A percentile compares a stretch with the other conserved stretches of the same genome.
These are phyloP conservation scores for Neurospora sp. DNA, from an alignment of 495 filamentous ascomycete genomes.

Conservation along the genomic window DNA sequence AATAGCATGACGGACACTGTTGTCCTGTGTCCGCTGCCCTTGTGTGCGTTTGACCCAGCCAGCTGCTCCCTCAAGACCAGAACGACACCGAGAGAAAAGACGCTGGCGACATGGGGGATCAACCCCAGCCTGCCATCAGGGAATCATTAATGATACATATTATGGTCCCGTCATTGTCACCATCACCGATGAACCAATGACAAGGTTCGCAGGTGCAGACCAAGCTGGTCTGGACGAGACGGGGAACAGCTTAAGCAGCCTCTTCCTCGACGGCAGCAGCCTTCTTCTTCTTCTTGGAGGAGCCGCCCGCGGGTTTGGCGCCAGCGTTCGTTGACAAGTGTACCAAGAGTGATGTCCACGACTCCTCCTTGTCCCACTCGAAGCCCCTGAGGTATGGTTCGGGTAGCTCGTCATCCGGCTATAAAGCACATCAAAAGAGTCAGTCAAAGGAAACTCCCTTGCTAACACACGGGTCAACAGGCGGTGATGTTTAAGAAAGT, in stretches of 20 bases:
- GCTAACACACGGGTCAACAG: neutral
- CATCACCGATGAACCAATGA: neutral
- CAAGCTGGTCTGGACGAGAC: neutral
- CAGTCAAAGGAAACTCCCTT: neutral
- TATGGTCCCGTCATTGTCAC: neutral
- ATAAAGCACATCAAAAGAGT: neutral
- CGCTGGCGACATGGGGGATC: neutral
- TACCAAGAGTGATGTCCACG: conserved; percentile 60
- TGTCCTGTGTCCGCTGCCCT: neutral
- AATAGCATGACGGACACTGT: neutral
- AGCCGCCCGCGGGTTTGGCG: conserved; percentile 25
- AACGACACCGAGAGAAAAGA: neutral
- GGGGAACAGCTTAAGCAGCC: neutral
- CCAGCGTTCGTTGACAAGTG: conserved; percentile 66
- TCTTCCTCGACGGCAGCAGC: conserved; percentile 29
- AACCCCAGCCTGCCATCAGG: neutral
- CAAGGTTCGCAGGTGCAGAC: neutral
- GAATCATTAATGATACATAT: neutral
- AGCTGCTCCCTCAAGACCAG: neutral
- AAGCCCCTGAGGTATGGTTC: conserved; percentile 79
- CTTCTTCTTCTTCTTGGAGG: conserved; percentile 62
- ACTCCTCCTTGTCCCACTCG: conserved; percentile 90
- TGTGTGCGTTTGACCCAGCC: neutral
- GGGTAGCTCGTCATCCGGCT: conserved; percentile 85
- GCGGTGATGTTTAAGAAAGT: neutral